Percentiles rank a stretch among this genome's conserved stretches.
Conservation (phyloP, 768 basidiomycete species). For the Pisolithus tinctorius region DNA sequence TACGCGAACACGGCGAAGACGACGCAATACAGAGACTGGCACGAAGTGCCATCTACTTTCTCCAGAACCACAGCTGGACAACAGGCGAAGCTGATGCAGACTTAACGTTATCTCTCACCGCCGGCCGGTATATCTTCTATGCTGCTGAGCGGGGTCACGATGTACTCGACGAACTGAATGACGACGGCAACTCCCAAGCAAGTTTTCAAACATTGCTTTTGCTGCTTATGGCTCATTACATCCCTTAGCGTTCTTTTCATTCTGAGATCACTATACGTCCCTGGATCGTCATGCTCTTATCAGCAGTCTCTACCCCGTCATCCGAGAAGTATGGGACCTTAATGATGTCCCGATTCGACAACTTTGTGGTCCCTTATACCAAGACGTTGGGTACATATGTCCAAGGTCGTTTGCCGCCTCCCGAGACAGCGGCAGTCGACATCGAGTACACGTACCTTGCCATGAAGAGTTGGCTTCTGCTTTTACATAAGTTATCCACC, state of each 20-base stretch:
- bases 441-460: slow-evolving; percentile 64
- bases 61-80: slow-evolving; percentile 43
- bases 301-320: slow-evolving; percentile 39
- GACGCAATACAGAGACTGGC: slow-evolving; percentile 31
- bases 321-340: slow-evolving; percentile 18
- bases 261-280: slow-evolving; percentile 39
- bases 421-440: slow-evolving; percentile 45
- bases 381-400: slow-evolving; percentile 36
- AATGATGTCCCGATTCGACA: slow-evolving; percentile 44
- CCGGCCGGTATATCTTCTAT: slow-evolving; percentile 48
- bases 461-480: slow-evolving; percentile 65
- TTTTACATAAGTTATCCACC: slow-evolving; percentile 34
- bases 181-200: slow-evolving; percentile 23
- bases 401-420: slow-evolving; percentile 29
- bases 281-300: slow-evolving; percentile 61
- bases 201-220: slow-evolving; percentile 14
- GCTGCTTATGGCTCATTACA: neutral
- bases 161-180: slow-evolving; percentile 32
- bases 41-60: slow-evolving; percentile 46
- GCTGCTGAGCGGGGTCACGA: slow-evolving; percentile 39
- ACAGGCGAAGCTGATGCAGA: slow-evolving; percentile 45
- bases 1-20: slow-evolving; percentile 1
- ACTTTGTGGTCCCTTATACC: slow-evolving; percentile 45
- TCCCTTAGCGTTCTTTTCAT: slow-evolving; percentile 29
- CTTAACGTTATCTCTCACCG: slow-evolving; percentile 43